These are phyloP conservation scores for Flaveria bidentis DNA, from an alignment of 129 eudicot genomes.

Conservation along the genomic window DNA sequence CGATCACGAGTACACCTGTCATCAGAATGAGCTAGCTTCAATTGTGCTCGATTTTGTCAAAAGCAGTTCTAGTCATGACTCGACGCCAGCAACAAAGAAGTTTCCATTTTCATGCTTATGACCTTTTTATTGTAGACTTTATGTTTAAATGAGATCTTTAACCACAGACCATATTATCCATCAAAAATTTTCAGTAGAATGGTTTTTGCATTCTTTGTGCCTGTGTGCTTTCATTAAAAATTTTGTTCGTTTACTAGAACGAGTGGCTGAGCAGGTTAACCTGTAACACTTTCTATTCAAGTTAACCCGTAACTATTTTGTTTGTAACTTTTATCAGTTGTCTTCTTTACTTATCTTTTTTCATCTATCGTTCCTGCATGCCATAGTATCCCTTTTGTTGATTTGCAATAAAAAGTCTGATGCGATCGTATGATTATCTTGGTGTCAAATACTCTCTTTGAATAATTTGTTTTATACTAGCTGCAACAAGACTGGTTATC, in stretches of 20 bases:
- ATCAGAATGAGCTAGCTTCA: conserved; percentile 53
- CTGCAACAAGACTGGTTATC: not conserved
- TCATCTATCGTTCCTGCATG: not conserved
- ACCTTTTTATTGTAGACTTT: not conserved
- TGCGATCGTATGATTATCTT: not conserved
- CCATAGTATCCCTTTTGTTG: not conserved
- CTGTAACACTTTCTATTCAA: no score
- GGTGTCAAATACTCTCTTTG: not conserved
- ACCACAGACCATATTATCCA: not conserved
- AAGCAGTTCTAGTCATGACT: conserved; percentile 3
- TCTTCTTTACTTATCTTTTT: not conserved
- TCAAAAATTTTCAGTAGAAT: no score
- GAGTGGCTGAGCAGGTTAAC: no score
- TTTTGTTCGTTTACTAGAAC: not conserved
- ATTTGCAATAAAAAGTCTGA: not conserved
- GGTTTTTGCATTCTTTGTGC: not conserved
- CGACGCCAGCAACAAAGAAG: conserved; percentile 15
- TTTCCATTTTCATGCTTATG: conserved; percentile 42
- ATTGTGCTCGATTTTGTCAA: conserved; percentile 57
- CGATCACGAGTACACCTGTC: conserved; percentile 73
- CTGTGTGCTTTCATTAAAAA: not conserved
- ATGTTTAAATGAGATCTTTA: not conserved
- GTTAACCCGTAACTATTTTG: conserved; percentile 14
- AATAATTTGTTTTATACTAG: not conserved
- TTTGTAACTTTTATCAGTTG: conserved; percentile 22